A percentile compares a stretch with the other conserved stretches of the same genome.
Conservation (phyloP, 1,284 basidiomycete species). For the Bjerkandera adusta region DNA sequence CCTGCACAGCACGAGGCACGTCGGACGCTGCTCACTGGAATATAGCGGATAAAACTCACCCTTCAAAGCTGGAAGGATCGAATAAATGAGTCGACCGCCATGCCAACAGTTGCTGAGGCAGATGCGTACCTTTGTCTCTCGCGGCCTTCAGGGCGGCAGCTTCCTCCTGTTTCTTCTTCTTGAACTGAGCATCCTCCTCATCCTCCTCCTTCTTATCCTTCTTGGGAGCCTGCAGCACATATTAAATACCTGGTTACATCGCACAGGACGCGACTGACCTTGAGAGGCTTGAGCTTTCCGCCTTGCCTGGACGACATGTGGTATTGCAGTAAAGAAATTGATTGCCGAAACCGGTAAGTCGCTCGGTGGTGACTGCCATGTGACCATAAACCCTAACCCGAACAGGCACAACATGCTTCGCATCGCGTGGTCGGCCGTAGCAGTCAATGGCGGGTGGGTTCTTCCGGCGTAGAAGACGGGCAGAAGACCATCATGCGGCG, state of each 20-base stretch:
- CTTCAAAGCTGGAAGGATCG: conserved; percentile 49
- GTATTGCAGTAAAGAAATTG: not conserved
- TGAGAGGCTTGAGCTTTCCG: conserved; percentile 77
- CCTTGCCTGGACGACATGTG: conserved; percentile 73
- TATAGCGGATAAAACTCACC: conserved; percentile 39
- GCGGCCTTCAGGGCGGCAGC: conserved; percentile 67
- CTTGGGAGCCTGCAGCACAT: conserved; percentile 60
- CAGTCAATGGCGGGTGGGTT: too few species aligned
- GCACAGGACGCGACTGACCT: conserved; percentile 36
- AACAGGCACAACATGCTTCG: too few species aligned
- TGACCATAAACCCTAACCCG: conserved; percentile 1
- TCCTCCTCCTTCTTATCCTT: conserved; percentile 72
- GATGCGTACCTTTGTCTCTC: conserved; percentile 56
- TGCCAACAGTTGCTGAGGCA: not conserved
- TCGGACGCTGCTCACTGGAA: too few species aligned
- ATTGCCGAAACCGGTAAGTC: not conserved
- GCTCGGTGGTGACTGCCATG: not conserved
- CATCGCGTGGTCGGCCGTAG: too few species aligned
- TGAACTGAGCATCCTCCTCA: conserved; percentile 70
- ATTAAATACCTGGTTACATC: not conserved
- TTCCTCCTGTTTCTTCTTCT: conserved; percentile 72
- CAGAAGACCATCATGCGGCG: too few species aligned
- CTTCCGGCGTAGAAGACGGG: too few species aligned
- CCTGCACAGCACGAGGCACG: conserved; percentile 46
- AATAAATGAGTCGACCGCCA: conserved; percentile 9